Percentiles rank a stretch among this genome's conserved stretches.
These are phyloP conservation scores for Tetrapyrgos nigripes DNA, from an alignment of 1,284 basidiomycete species.

Conservation along the genomic window DNA sequence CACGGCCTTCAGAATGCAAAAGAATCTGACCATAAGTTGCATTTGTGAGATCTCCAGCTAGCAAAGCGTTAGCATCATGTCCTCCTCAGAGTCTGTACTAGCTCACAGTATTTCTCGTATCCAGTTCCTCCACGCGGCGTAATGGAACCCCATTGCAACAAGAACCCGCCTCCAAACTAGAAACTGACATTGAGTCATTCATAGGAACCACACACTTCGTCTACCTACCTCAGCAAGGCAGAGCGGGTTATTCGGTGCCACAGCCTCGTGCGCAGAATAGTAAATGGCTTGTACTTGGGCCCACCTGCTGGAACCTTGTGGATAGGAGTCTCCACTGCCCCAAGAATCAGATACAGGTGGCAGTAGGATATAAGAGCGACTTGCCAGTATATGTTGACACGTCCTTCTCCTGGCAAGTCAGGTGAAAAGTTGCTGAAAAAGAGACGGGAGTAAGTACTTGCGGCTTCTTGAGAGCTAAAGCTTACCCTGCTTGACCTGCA, in stretches of 20 bases:
- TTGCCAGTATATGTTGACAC: conserved; percentile 56
- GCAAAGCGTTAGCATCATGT: background rate
- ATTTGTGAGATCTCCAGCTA: conserved; percentile 48
- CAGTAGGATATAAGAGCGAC: conserved; percentile 3
- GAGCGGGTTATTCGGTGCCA: conserved; percentile 52
- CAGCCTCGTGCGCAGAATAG: conserved; percentile 47
- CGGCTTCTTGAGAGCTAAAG: background rate
- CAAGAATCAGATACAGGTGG: background rate
- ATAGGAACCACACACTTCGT: background rate
- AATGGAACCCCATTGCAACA: conserved; percentile 49
- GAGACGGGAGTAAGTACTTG: background rate
- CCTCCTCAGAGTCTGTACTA: background rate
- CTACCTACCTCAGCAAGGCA: conserved; percentile 52
- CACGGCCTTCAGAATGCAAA: conserved; percentile 1
- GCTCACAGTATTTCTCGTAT: conserved; percentile 55
- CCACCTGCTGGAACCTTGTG: conserved; percentile 51
- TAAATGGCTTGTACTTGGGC: conserved; percentile 55
- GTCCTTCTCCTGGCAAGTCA: conserved; percentile 46
- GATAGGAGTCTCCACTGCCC: conserved; percentile 54
- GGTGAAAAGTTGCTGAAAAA: conserved; percentile 47
- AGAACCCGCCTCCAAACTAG: conserved; percentile 55
- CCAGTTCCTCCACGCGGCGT: conserved; percentile 49
- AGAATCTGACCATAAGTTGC: conserved; percentile 44
- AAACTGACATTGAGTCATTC: background rate
- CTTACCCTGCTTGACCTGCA: conserved; percentile 42